These are phyloP conservation scores for Stellera chamaejasme DNA, from an alignment of 345 rosid species.

Conservation along the genomic window DNA sequence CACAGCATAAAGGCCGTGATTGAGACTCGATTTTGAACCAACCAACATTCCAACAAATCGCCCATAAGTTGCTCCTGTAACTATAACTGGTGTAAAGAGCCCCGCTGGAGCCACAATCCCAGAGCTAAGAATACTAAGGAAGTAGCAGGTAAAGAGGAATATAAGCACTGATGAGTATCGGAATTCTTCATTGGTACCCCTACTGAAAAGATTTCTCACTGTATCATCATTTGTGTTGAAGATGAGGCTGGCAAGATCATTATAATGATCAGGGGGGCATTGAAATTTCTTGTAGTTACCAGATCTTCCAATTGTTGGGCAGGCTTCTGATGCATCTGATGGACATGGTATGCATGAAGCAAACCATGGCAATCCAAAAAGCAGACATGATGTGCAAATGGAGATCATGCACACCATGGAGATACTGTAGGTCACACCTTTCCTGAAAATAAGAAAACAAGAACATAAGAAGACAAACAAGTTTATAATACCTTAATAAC, in stretches of 20 bases:
- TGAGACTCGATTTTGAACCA: conserved; percentile 46
- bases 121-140: conserved; percentile 69
- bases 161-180: conserved; percentile 51
- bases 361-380: conserved; percentile 88
- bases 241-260: conserved; percentile 93
- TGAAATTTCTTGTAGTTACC: conserved; percentile 96
- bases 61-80: conserved; percentile 86
- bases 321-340: conserved; percentile 50
- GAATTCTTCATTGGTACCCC: conserved; percentile 67
- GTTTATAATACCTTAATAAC: conserved; percentile 8
- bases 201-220: conserved; percentile 88
- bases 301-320: conserved; percentile 90
- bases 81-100: conserved; percentile 86
- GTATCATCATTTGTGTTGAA: conserved; percentile 94
- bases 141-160: conserved; percentile 68
- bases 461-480: conserved; percentile 6
- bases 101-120: conserved; percentile 88
- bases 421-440: conserved; percentile 47
- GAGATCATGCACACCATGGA: conserved; percentile 60
- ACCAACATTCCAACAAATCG: conserved; percentile 76
- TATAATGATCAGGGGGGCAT: conserved; percentile 69
- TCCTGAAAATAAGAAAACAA: conserved; percentile 35
- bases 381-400: conserved; percentile 74
- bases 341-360: conserved; percentile 84
- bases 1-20: conserved; percentile 84